phyloP scores from a whole-genome alignment of 768 basidiomycete genomes.

The Floccularia luteovirens region DNA sequence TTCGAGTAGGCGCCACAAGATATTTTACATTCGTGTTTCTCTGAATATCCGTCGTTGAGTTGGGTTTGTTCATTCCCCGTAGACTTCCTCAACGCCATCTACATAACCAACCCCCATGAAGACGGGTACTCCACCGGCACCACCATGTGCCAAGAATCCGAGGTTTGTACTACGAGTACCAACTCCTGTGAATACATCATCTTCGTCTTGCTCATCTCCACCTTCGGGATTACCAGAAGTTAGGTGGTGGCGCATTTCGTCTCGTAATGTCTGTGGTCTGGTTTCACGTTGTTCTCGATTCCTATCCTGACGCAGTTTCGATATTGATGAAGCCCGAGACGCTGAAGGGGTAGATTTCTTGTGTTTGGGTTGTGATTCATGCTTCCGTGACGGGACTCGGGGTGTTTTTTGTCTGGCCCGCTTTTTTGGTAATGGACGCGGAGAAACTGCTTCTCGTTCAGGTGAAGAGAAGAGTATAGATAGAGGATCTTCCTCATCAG shows the following conservation, averaged over 20 bases:
- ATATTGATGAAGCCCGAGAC: not conserved
- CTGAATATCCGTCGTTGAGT: conserved; percentile 14
- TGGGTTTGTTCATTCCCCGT: conserved; percentile 10
- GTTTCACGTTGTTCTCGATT: conserved; percentile 8
- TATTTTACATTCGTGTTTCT: no score
- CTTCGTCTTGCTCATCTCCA: conserved; percentile 31
- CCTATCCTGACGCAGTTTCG: no score
- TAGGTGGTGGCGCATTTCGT: conserved; percentile 13
- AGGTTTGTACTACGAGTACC: conserved; percentile 44
- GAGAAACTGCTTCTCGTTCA: not conserved
- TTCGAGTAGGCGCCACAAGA: no score
- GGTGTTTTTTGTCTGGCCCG: not conserved
- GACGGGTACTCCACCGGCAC: conserved; percentile 64
- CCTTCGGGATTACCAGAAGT: conserved; percentile 18
- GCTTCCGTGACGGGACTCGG: not conserved
- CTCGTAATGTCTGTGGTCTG: conserved; percentile 53
- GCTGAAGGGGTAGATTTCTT: not conserved
- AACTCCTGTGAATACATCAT: conserved; percentile 44
- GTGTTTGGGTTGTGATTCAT: not conserved
- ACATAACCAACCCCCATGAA: conserved; percentile 67
- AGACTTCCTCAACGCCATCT: conserved; percentile 36
- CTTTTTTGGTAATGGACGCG: not conserved
- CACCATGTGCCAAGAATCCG: conserved; percentile 71
- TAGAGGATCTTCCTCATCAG: conserved; percentile 28
- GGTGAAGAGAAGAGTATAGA: conserved; percentile 19